Conservation (phyloP, 1,284 basidiomycete genomes). For the Apiotrichum montevideense region DNA sequence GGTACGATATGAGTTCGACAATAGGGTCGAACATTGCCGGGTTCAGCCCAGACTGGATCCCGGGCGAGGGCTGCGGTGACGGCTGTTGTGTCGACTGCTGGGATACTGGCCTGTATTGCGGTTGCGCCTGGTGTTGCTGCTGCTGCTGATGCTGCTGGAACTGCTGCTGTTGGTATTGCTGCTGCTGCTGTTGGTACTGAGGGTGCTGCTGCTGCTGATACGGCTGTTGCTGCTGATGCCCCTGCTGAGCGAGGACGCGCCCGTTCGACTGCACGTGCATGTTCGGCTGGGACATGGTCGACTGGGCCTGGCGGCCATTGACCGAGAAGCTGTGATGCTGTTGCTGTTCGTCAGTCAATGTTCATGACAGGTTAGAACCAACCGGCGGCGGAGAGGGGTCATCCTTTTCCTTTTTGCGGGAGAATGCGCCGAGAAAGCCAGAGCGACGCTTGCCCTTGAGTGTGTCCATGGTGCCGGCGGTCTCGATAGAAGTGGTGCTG, state of each 20-base stretch:
- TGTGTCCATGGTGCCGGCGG: constrained; percentile 5
- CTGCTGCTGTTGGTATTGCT: neutral
- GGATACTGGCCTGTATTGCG: constrained; percentile 51
- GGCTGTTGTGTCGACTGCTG: constrained; percentile 51
- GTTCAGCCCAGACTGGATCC: constrained; percentile 32
- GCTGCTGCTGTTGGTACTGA: neutral
- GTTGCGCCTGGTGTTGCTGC: constrained; percentile 56
- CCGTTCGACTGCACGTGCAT: neutral
- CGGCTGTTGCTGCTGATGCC: neutral
- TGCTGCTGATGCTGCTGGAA: neutral
- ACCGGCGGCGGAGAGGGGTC: neutral
- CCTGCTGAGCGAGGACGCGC: neutral
- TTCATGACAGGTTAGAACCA: neutral
- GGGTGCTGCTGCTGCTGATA: constrained; percentile 58
- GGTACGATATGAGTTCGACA: constrained; percentile 42
- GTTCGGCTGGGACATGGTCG: neutral
- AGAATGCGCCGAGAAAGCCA: constrained; percentile 14
- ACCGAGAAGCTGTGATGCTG: constrained; percentile 10
- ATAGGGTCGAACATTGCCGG: constrained; percentile 30
- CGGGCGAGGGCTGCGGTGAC: constrained; percentile 36
- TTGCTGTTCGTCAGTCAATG: neutral
- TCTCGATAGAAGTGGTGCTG: constrained; percentile 11
- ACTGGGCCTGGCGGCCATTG: constrained; percentile 1
- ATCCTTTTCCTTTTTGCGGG: constrained; percentile 18
- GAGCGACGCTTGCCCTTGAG: constrained; percentile 15